Evolutionary conservation across 2,329 filamentous ascomycete genomes (phyloP).

Genomic region (Colletotrichum scovillei): DNA sequence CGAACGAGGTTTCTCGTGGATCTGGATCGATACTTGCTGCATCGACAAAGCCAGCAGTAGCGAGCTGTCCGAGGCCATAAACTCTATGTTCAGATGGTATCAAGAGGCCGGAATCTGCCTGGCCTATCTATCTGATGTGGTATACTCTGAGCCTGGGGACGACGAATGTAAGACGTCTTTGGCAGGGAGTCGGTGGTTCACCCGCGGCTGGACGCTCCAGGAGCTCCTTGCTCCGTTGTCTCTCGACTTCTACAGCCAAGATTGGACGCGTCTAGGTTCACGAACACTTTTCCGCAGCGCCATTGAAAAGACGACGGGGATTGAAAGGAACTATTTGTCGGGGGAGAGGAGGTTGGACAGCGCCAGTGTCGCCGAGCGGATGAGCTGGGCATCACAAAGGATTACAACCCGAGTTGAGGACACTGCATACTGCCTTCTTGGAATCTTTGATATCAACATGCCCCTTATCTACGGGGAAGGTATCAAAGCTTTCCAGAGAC

Average conservation of each 20-base stretch:
- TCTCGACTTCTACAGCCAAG: not conserved
- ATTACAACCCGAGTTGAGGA: slow-evolving; percentile 39
- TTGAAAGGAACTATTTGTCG: not conserved
- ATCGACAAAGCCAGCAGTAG: slow-evolving; percentile 47
- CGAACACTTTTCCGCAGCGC: not conserved
- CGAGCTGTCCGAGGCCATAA: slow-evolving; percentile 46
- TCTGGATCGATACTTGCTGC: slow-evolving; percentile 52
- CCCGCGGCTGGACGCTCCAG: slow-evolving; percentile 14
- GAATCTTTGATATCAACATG: slow-evolving; percentile 44
- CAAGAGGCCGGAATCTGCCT: slow-evolving; percentile 46
- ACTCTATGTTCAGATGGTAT: slow-evolving; percentile 46
- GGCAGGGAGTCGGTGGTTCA: slow-evolving; percentile 5
- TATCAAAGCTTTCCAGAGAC: slow-evolving; percentile 37
- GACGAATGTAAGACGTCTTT: not conserved
- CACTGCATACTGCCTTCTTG: slow-evolving; percentile 41
- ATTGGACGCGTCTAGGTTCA: not conserved
- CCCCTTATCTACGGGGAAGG: slow-evolving; percentile 42
- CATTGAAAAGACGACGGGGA: not conserved
- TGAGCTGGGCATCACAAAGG: slow-evolving; percentile 42
- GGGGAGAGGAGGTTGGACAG: slow-evolving; percentile 12
- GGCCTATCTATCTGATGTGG: slow-evolving; percentile 45
- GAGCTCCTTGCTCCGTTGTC: not conserved
- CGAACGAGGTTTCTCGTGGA: slow-evolving; percentile 40
- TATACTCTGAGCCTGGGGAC: not conserved
- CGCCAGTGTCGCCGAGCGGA: slow-evolving; percentile 39